Evolutionary conservation across 805 yeast species (phyloP).

Genomic region (Metschnikowia aberdeeniae): DNA sequence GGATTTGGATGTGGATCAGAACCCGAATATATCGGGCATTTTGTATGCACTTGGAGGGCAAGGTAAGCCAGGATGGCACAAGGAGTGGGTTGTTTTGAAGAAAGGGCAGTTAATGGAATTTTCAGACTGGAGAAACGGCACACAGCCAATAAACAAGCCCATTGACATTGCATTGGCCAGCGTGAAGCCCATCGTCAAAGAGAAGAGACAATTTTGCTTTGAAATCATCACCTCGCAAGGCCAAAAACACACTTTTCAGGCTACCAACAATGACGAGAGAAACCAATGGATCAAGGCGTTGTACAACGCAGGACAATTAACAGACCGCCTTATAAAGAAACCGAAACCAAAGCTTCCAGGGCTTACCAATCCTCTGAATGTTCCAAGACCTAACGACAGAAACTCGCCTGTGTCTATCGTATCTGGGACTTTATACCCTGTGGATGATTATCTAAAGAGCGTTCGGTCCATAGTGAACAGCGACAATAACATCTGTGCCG

Average conservation of each 20-base stretch:
- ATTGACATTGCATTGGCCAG: constrained; percentile 68
- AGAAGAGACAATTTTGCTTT: constrained; percentile 57
- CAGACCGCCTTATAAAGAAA: constrained; percentile 9
- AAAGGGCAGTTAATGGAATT: constrained; percentile 69
- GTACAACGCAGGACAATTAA: constrained; percentile 52
- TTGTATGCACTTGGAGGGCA: constrained; percentile 58
- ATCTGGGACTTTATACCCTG: constrained; percentile 19
- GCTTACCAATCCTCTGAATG: constrained; percentile 16
- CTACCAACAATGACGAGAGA: constrained; percentile 63
- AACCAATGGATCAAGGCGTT: constrained; percentile 65
- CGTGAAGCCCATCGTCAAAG: constrained; percentile 46
- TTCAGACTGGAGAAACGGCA: constrained; percentile 75
- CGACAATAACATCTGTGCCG: constrained; percentile 70
- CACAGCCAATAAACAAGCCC: constrained; percentile 57
- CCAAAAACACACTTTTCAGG: constrained; percentile 67
- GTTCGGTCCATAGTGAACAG: constrained; percentile 41
- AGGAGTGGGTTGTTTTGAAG: constrained; percentile 75
- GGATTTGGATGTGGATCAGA: constrained; percentile 20
- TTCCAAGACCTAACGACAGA: constrained; percentile 11
- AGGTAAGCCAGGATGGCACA: constrained; percentile 76
- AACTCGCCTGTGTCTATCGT: constrained; percentile 33
- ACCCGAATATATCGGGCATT: constrained; percentile 42
- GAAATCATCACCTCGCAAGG: constrained; percentile 71
- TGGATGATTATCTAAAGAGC: constrained; percentile 26
- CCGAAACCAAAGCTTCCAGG: constrained; percentile 10